phyloP scores from a whole-genome alignment of 495 filamentous ascomycete species.

The Penicillium desertorum region DNA sequence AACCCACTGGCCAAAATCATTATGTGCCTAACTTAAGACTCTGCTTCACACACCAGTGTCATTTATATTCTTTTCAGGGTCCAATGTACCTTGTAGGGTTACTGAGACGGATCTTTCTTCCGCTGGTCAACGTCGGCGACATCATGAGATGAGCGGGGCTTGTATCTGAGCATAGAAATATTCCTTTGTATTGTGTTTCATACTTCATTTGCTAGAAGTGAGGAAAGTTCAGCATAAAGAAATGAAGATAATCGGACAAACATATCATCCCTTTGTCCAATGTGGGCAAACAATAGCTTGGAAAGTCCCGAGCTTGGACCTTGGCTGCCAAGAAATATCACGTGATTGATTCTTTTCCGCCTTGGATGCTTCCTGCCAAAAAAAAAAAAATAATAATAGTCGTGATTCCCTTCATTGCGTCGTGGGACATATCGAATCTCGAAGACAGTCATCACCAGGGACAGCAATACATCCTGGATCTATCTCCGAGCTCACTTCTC shows the following conservation, averaged over 20 bases:
- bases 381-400: conserved; percentile 9
- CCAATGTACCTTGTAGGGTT: neutral
- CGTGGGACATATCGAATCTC: conserved; percentile 2
- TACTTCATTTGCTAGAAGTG: neutral
- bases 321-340: conserved; percentile 4
- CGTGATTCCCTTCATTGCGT: conserved; percentile 3
- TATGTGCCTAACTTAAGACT: neutral
- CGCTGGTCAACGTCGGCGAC: neutral
- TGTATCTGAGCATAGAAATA: neutral
- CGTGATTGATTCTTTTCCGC: conserved; percentile 12
- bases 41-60: neutral
- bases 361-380: conserved; percentile 9
- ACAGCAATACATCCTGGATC: neutral
- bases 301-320: conserved; percentile 1
- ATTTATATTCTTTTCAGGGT: neutral
- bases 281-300: neutral
- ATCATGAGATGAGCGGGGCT: neutral
- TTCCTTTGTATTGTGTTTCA: neutral
- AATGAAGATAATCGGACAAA: neutral
- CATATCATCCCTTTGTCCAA: neutral
- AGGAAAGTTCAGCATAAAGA: too few species aligned
- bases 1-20: neutral
- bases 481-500: neutral
- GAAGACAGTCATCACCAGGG: conserved; percentile 6
- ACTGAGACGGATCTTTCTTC: neutral